Evolutionary conservation across 495 filamentous ascomycete species (phyloP), one percentile per base, ranked within the genome.

Genomic region (Opeltia flavorubescens): DNA sequence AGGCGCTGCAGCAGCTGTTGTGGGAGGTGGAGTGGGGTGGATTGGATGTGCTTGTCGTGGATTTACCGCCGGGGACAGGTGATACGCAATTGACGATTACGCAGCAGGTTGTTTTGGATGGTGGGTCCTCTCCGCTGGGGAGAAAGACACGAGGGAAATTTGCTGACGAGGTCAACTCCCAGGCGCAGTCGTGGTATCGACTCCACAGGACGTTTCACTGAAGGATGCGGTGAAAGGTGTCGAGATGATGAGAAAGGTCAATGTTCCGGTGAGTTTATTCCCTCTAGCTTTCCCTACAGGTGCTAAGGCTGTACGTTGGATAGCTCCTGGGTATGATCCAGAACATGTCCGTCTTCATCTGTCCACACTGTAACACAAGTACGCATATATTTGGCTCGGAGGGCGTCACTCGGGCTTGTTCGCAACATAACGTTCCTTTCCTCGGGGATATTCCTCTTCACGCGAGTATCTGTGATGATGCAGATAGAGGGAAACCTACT

Each of bases 71-170:
- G 0, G 91, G 91, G 9, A 99, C 91, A 1, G 91, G 91, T 3
- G 91, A 99, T 61, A 83, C 86, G 1, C 91, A 96, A 55, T 70
- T 99, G 53, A 93, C 81, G 2, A 86, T 99, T 50, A 84, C 84
- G 31, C 91, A 99, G 65, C 88, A 95, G 63, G 64, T 96, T 27
- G 67, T 83, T 28, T 66, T 99, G 20, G 83, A 89, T 54, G 91
- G 83, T 72, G 62, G 52, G 44, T 35, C 15, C 18, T 5, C 18
- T 17, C 12, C 13, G 25, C 43, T 21, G 12, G 2, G 26, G 15
- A 7, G 9, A 12, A 30, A 13, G 17, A 30, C 21, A 46, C 24
- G 15, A 15, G 44, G 17, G 4, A 36, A 5, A 17, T 11, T 35
- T 13, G 12, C 29, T 43, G 27, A 30, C 20, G 17, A 13, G 4